A percentile compares a stretch with the other conserved stretches of the same genome.
Conservation (phyloP, 2,329 filamentous ascomycete genomes). For the Colletotrichum lindemuthianum region DNA sequence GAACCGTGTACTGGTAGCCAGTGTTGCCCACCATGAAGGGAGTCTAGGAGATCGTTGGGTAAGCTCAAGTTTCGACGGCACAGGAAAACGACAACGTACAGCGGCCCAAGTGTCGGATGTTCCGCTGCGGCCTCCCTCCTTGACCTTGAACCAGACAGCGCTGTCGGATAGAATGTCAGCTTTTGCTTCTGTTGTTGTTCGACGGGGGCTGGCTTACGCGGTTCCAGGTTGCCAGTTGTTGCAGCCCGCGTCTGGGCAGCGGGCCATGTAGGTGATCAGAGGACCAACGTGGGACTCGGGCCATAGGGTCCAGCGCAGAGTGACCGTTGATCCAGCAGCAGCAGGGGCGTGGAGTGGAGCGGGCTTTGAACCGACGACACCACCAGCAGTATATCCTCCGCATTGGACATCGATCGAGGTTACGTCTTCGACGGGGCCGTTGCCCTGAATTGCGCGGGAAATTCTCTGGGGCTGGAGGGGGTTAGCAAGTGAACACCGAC, state of each 20-base stretch:
- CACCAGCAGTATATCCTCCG: slow-evolving; percentile 61
- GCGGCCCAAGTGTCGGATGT: slow-evolving; percentile 60
- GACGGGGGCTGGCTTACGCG: slow-evolving; percentile 33
- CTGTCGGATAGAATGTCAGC: slow-evolving; percentile 38
- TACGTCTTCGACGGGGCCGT: slow-evolving; percentile 66
- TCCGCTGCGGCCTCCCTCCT: slow-evolving; percentile 59
- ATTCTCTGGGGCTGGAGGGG: slow-evolving; percentile 44
- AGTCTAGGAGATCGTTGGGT: slow-evolving; percentile 40
- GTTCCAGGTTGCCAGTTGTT: slow-evolving; percentile 57
- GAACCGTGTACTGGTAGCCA: slow-evolving; percentile 63
- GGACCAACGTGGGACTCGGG: slow-evolving; percentile 63
- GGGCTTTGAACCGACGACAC: slow-evolving; percentile 58
- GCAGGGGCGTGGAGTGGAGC: slow-evolving; percentile 64
- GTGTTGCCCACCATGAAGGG: slow-evolving; percentile 55
- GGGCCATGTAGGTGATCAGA: slow-evolving; percentile 68
- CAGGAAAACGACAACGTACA: slow-evolving; percentile 40
- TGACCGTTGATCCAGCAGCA: slow-evolving; percentile 63
- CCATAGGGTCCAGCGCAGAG: slow-evolving; percentile 65
- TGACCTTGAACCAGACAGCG: slow-evolving; percentile 67
- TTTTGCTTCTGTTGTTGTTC: slow-evolving; percentile 39
- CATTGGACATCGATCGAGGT: slow-evolving; percentile 65
- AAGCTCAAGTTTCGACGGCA: background rate
- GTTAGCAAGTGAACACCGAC: background rate
- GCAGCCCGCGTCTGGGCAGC: slow-evolving; percentile 63
- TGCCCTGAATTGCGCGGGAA: slow-evolving; percentile 66